These are phyloP conservation scores for Aspergillus melleus DNA, from an alignment of 2,329 filamentous ascomycete species.

Conservation along the genomic window DNA sequence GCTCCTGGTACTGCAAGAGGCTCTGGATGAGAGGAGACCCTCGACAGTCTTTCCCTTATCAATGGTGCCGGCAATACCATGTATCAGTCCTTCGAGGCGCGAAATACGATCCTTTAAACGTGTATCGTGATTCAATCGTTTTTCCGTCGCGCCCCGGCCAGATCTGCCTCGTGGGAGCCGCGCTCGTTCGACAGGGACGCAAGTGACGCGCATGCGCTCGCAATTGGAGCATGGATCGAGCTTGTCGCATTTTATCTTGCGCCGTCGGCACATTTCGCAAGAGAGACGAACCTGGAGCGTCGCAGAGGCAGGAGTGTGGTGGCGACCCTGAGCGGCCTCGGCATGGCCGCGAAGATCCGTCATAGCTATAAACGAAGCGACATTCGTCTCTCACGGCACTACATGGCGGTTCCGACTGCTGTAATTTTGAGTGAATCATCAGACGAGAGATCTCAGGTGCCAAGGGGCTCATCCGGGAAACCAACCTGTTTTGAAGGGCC, in stretches of 20 bases:
- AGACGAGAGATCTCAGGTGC: too few species aligned
- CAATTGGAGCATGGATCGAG: conserved; percentile 34
- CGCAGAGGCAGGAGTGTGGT: not conserved
- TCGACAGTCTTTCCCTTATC: conserved; percentile 2
- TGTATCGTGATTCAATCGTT: conserved; percentile 13
- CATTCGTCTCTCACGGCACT: not conserved
- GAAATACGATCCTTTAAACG: conserved; percentile 25
- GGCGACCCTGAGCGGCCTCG: not conserved
- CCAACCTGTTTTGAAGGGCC: not conserved
- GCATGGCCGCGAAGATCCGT: conserved; percentile 3
- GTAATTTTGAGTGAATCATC: not conserved
- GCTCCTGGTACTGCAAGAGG: not conserved
- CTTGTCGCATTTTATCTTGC: conserved; percentile 38
- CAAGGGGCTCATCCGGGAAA: not conserved
- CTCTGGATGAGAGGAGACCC: not conserved
- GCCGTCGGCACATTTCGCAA: conserved; percentile 33
- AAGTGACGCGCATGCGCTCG: conserved; percentile 22
- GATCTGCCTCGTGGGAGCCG: conserved; percentile 35
- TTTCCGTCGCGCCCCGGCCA: conserved; percentile 16
- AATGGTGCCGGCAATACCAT: not conserved
- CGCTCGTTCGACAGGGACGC: conserved; percentile 32
- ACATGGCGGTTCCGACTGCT: not conserved
- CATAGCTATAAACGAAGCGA: not conserved
- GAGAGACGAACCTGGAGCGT: conserved; percentile 27
- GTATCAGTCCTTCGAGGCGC: conserved; percentile 26